A percentile compares a stretch with the other conserved stretches of the same genome.
phyloP scores from a whole-genome alignment of 495 filamentous ascomycete genomes.

The Echria macrotheca region DNA sequence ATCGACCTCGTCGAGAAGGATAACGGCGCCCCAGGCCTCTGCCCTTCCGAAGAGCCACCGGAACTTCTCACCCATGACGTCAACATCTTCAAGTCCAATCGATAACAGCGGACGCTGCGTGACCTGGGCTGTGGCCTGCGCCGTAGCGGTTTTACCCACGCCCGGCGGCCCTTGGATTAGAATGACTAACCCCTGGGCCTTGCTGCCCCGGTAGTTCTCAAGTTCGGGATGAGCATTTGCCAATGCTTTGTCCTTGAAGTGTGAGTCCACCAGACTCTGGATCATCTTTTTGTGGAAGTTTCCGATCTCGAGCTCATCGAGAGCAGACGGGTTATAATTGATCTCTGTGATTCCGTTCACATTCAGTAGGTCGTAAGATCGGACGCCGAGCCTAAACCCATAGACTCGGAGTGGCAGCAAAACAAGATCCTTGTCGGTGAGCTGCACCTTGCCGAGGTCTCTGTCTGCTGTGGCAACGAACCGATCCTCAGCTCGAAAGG shows the following conservation, averaged over 20 bases:
- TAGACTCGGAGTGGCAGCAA: not conserved
- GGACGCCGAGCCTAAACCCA: not conserved
- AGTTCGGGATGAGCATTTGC: not conserved
- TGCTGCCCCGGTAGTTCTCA: not conserved
- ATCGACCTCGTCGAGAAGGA: not conserved
- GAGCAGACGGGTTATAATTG: not conserved
- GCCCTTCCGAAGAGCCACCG: not conserved
- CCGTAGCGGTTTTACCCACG: constrained; percentile 3
- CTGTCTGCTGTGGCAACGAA: not conserved
- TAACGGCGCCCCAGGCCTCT: not conserved
- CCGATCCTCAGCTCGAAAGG: not conserved
- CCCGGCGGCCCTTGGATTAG: constrained; percentile 1
- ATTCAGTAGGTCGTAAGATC: not conserved
- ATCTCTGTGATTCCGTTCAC: not conserved
- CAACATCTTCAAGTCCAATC: not conserved
- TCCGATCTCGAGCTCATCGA: constrained; percentile 1
- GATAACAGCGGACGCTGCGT: not conserved
- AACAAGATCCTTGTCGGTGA: not conserved
- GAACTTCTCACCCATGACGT: not conserved
- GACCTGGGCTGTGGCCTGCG: not conserved
- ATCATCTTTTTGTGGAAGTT: not conserved
- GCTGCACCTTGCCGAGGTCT: not conserved
- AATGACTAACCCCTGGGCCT: not conserved
- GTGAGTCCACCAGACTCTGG: not conserved
- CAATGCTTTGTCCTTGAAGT: not conserved